These are phyloP conservation scores for Rutstroemia sp. DNA, from an alignment of 2,329 filamentous ascomycete genomes.

Conservation along the genomic window DNA sequence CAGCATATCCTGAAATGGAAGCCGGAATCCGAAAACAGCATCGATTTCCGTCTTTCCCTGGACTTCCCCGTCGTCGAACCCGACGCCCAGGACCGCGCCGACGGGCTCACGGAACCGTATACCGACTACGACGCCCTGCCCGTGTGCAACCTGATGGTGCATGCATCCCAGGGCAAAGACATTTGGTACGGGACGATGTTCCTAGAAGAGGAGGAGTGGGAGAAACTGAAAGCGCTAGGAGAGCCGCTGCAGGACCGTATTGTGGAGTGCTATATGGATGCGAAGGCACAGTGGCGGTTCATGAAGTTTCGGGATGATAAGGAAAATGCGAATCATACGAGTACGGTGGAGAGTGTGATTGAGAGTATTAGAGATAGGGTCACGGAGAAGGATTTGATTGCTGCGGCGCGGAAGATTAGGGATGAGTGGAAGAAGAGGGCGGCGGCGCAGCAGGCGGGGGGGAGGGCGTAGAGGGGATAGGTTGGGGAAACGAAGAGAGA, in stretches of 20 bases:
- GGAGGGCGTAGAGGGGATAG: too few relatives aligned
- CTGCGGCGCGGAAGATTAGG: slow-evolving; percentile 62
- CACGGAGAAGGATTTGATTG: slow-evolving; percentile 71
- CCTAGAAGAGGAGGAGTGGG: slow-evolving; percentile 75
- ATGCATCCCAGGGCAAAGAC: slow-evolving; percentile 50
- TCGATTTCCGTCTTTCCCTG: slow-evolving; percentile 81
- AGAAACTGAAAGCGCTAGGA: slow-evolving; percentile 62
- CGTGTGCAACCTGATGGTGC: slow-evolving; percentile 63
- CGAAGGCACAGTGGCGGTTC: slow-evolving; percentile 70
- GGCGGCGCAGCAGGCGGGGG: slow-evolving; percentile 13
- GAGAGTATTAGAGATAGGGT: slow-evolving; percentile 85
- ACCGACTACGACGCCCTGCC: slow-evolving; percentile 77
- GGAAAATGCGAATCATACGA: slow-evolving; percentile 79
- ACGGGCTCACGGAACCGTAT: slow-evolving; percentile 55
- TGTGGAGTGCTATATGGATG: slow-evolving; percentile 82
- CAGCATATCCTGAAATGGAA: slow-evolving; percentile 97
- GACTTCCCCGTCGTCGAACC: slow-evolving; percentile 67
- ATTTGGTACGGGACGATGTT: slow-evolving; percentile 56
- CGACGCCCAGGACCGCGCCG: slow-evolving; percentile 58
- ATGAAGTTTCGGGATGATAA: slow-evolving; percentile 93
- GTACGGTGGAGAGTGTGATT: slow-evolving; percentile 76
- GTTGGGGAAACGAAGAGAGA: too few relatives aligned
- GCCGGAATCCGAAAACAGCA: slow-evolving; percentile 86
- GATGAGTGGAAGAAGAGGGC: slow-evolving; percentile 62
- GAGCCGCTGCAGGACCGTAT: slow-evolving; percentile 80